A percentile compares a stretch with the other conserved stretches of the same genome.
These are phyloP conservation scores for Saturnispora gosingensis DNA, from an alignment of 805 yeast genomes.

Conservation along the genomic window DNA sequence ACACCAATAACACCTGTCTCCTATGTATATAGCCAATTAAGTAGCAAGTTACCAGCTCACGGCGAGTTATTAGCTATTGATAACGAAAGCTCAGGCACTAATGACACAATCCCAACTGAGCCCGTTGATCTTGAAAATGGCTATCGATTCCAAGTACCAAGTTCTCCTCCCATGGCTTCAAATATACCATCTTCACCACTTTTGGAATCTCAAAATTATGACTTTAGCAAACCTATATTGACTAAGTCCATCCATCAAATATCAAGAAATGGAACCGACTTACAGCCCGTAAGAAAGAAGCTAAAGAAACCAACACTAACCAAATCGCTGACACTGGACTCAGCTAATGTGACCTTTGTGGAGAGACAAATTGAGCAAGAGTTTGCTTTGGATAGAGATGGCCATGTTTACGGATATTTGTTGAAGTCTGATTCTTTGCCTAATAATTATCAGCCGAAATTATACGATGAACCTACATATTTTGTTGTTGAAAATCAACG, in stretches of 20 bases:
- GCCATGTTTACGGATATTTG: conserved; percentile 28
- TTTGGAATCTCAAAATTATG: neutral
- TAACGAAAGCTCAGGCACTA: conserved; percentile 6
- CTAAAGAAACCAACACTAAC: conserved; percentile 6
- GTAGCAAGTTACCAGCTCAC: neutral
- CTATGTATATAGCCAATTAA: neutral
- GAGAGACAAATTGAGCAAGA: conserved; percentile 25
- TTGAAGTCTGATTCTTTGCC: conserved; percentile 24
- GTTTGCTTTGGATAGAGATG: conserved; percentile 44
- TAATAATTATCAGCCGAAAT: conserved; percentile 21
- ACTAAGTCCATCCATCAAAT: conserved; percentile 14
- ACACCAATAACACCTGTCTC: conserved; percentile 18
- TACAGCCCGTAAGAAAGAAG: conserved; percentile 21
- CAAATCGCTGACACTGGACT: neutral
- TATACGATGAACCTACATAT: conserved; percentile 28
- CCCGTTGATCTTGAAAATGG: neutral
- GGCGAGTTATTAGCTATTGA: neutral
- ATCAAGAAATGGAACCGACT: conserved; percentile 13
- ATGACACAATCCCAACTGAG: conserved; percentile 1
- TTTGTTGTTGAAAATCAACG: conserved; percentile 22
- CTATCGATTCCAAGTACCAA: conserved; percentile 7
- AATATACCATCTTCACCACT: conserved; percentile 24
- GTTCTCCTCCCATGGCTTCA: conserved; percentile 1
- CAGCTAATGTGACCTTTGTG: neutral
- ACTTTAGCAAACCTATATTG: conserved; percentile 8